Percentiles rank a stretch among this genome's conserved stretches.
These are phyloP conservation scores for Priceomyces haplophilus DNA, from an alignment of 805 yeast genomes.

Conservation along the genomic window DNA sequence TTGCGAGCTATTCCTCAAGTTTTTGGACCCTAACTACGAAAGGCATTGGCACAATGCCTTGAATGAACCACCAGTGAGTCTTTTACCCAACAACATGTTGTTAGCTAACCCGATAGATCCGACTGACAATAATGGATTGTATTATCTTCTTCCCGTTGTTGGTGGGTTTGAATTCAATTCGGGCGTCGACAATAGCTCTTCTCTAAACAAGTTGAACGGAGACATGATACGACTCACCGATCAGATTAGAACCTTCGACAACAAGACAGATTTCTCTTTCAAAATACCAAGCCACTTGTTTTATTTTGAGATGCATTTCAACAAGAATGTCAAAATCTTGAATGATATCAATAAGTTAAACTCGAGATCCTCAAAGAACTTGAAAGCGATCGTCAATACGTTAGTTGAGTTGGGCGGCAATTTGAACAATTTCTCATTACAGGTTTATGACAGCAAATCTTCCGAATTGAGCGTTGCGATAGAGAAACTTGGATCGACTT, in stretches of 20 bases:
- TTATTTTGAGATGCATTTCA: slow-evolving; percentile 32
- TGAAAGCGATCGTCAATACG: slow-evolving; percentile 35
- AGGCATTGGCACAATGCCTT: slow-evolving; percentile 50
- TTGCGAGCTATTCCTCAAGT: slow-evolving; percentile 42
- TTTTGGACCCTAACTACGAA: slow-evolving; percentile 50
- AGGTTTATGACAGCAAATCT: slow-evolving; percentile 28
- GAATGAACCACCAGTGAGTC: slow-evolving; percentile 43
- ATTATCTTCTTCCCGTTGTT: slow-evolving; percentile 45
- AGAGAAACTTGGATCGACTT: slow-evolving; percentile 52
- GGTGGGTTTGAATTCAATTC: slow-evolving; percentile 36
- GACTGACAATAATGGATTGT: slow-evolving; percentile 51
- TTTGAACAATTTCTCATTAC: slow-evolving; percentile 52
- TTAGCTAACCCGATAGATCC: slow-evolving; percentile 52
- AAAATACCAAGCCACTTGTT: slow-evolving; percentile 31
- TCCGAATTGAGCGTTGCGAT: slow-evolving; percentile 31
- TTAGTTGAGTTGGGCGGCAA: slow-evolving; percentile 56
- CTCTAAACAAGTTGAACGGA: slow-evolving; percentile 32
- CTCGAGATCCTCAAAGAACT: slow-evolving; percentile 37
- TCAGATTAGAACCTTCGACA: slow-evolving; percentile 29
- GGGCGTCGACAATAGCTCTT: slow-evolving; percentile 27
- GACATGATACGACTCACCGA: slow-evolving; percentile 32
- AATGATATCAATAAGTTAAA: slow-evolving; percentile 35
- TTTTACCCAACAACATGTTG: slow-evolving; percentile 46
- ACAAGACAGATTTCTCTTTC: neutral
- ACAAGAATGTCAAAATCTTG: slow-evolving; percentile 30